phyloP scores from a whole-genome alignment of 2,329 filamentous ascomycete genomes.

The Decorospora gaudefroyi region DNA sequence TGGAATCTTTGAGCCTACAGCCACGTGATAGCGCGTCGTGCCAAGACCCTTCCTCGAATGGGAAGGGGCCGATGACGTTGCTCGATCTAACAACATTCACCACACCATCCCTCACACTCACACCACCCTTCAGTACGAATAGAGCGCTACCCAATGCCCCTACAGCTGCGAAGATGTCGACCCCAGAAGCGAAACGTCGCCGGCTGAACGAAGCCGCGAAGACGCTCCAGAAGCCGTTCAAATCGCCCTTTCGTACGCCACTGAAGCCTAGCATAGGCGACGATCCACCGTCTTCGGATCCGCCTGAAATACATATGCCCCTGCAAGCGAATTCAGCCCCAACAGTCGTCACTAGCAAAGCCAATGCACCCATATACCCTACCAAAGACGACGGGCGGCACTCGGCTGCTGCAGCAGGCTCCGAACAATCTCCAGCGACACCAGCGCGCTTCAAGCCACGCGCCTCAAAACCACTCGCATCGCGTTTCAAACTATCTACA shows the following conservation, averaged over 20 bases:
- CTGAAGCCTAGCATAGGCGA: conserved; percentile 32
- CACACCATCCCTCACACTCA: background rate
- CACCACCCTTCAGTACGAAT: background rate
- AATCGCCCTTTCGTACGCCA: conserved; percentile 66
- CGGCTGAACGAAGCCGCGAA: conserved; percentile 62
- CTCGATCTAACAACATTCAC: background rate
- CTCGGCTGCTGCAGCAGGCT: background rate
- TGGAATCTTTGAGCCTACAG: too few species aligned
- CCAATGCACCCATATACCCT: background rate
- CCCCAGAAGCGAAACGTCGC: conserved; percentile 64
- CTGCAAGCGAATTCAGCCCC: background rate
- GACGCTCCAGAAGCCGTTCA: conserved; percentile 71
- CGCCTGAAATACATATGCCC: conserved; percentile 19
- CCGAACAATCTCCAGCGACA: conserved; percentile 1
- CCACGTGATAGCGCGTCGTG: conserved; percentile 14
- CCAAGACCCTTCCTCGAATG: conserved; percentile 1
- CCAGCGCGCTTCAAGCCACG: conserved; percentile 11
- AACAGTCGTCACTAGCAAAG: background rate
- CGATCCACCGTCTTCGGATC: conserved; percentile 34
- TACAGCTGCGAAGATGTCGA: conserved; percentile 49
- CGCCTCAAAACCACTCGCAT: conserved; percentile 19
- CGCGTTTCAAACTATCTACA: conserved; percentile 16
- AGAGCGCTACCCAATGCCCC: conserved; percentile 16
- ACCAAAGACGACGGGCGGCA: background rate
- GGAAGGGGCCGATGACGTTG: conserved; percentile 12